Evolutionary conservation across 805 yeast genomes (phyloP), one percentile per base, ranked within the genome.

Genomic region (Cyberlindnera saturnus): DNA sequence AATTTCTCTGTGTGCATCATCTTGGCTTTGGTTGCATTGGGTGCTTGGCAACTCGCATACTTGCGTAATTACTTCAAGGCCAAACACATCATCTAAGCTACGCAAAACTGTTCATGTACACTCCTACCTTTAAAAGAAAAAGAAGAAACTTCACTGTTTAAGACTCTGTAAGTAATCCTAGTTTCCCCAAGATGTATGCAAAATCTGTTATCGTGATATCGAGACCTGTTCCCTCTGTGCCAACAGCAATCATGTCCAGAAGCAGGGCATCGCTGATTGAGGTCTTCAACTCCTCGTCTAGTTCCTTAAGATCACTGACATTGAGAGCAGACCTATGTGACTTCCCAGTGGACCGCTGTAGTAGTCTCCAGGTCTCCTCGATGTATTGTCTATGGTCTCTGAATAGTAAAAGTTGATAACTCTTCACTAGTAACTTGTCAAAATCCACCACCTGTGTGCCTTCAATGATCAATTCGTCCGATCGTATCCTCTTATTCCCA

Each of bases 41-140:
- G 97, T 39, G 81, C 75, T 32, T 91, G 97, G 95, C 98, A 93
- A 74, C 75, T 93, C 53, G 78, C 80, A 55, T 93, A 93, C 69
- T 76, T 93, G 69, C 83, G 96, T 70, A 83, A 86, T 64, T 93
- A 86, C 73, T 93, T 93, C 82, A 82, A 79, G 66, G 77, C 88
- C 36, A 86, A 85, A 64, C 91, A 86, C 61, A 85, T 86, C 56
- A 75, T 85, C 51, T 82, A 62, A 56, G 10, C 32, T 16, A 9
- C 17, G 31, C 32, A 36, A 28, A 32, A 13, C 19, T 13, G 19
- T 34, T 34, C 37, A 37, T 16, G 29, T 36, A 30, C n/a, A 11
- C 32, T 31, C 17, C 8, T 32, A 13, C 13, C 19, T 7, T 32
- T 26, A 5, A 29, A 26, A 17, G 4, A 32, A 20, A 36, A 17